phyloP scores from a whole-genome alignment of 2,329 filamentous ascomycete species.

The Cercospora berteroae region DNA sequence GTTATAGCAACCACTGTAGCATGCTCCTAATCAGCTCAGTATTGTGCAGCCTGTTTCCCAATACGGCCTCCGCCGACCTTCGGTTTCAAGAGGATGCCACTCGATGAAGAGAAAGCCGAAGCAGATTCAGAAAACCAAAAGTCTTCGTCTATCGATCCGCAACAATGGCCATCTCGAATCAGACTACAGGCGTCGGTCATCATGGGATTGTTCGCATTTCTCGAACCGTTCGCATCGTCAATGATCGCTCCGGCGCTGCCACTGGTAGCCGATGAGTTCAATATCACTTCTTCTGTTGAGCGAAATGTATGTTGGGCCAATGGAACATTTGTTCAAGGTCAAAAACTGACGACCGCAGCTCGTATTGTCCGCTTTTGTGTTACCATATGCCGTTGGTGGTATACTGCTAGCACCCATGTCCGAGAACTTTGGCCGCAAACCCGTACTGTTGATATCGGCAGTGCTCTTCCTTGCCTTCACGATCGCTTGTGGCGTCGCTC shows the following conservation, averaged over 20 bases:
- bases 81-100: not conserved
- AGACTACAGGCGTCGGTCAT: not conserved
- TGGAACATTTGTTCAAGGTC: too few relatives aligned
- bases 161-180: not conserved
- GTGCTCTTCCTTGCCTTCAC: constrained; percentile 56
- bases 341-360: not conserved
- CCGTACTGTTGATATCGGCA: constrained; percentile 51
- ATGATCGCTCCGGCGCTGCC: not conserved
- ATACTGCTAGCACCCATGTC: not conserved
- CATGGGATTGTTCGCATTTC: not conserved
- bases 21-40: not conserved
- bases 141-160: not conserved
- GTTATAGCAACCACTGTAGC: not conserved
- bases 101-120: not conserved
- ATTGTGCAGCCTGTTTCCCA: not conserved
- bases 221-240: not conserved
- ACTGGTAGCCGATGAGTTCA: not conserved
- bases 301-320: not conserved
- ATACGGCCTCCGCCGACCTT: not conserved
- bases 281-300: not conserved
- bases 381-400: not conserved
- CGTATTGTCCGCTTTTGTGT: not conserved
- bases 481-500: constrained; percentile 54
- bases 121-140: not conserved
- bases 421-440: constrained; percentile 49